Conservation (phyloP, 2,329 filamentous ascomycete species). For the Talaromyces sp. region DNA sequence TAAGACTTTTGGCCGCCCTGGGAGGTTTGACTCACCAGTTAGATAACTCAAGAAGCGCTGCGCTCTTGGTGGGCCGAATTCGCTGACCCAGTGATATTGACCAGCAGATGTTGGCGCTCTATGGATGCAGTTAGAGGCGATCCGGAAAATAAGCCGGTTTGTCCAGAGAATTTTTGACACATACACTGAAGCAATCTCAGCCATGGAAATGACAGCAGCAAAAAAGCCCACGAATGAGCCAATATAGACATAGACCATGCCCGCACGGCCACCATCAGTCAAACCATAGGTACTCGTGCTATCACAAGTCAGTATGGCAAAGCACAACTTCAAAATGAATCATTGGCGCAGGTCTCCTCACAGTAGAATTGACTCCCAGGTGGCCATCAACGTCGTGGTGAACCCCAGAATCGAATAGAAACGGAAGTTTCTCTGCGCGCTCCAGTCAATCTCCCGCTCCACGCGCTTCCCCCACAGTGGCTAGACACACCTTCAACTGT, state of each 20-base stretch:
- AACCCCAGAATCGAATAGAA: conserved; percentile 46
- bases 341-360: conserved; percentile 24
- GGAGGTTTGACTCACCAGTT: conserved; percentile 28
- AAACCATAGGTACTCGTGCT: conserved; percentile 33
- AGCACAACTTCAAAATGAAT: background rate
- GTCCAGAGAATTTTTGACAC: background rate
- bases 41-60: conserved; percentile 41
- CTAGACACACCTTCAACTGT: conserved; percentile 44
- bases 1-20: background rate
- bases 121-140: conserved; percentile 3
- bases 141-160: too few relatives aligned
- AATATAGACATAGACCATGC: conserved; percentile 43
- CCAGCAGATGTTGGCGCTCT: conserved; percentile 43
- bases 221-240: conserved; percentile 41
- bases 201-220: conserved; percentile 42
- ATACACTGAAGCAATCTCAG: conserved; percentile 45
- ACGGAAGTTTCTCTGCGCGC: conserved; percentile 41
- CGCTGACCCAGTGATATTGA: conserved; percentile 46
- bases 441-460: conserved; percentile 11
- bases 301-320: conserved; percentile 1
- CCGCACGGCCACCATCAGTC: conserved; percentile 38
- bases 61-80: conserved; percentile 38
- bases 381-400: conserved; percentile 44
- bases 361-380: conserved; percentile 46
- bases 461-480: background rate